Percentiles rank a stretch among this genome's conserved stretches.
Conservation (phyloP, 495 filamentous ascomycete genomes). For the Penicillium argentinense region DNA sequence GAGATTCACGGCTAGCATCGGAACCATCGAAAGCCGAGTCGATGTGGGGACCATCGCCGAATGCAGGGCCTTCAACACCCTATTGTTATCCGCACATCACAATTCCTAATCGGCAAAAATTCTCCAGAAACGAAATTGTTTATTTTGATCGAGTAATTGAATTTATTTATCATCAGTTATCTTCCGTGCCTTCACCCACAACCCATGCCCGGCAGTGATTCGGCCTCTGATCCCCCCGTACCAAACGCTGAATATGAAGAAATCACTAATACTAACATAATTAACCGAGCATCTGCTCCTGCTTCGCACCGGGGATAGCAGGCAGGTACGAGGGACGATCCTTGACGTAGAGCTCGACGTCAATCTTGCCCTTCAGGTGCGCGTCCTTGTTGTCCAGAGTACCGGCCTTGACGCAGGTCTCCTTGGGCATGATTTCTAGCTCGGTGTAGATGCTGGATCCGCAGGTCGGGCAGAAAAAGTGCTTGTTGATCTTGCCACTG, state of each 20-base stretch:
- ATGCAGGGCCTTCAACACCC: too few relatives aligned
- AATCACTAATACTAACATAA: not conserved
- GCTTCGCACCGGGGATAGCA: constrained; percentile 43
- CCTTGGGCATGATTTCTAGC: constrained; percentile 49
- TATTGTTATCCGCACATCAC: too few relatives aligned
- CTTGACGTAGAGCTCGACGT: constrained; percentile 49
- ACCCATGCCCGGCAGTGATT: too few relatives aligned
- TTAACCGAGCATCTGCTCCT: constrained; percentile 31
- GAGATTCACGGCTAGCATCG: not conserved
- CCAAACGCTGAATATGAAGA: too few relatives aligned
- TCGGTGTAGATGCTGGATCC: constrained; percentile 47
- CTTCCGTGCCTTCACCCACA: too few relatives aligned
- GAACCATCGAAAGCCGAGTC: not conserved
- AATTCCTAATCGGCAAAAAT: too few relatives aligned
- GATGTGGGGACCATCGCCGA: not conserved
- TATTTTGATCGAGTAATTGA: too few relatives aligned
- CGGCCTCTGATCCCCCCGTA: not conserved
- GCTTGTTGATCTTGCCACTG: constrained; percentile 49
- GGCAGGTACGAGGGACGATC: constrained; percentile 37
- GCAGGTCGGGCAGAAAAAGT: constrained; percentile 48
- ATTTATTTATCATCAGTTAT: too few relatives aligned
- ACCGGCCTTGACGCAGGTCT: constrained; percentile 43
- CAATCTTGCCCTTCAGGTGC: constrained; percentile 32
- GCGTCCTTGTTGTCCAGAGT: constrained; percentile 40
- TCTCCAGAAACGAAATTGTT: too few relatives aligned